Percentiles rank a stretch among this genome's conserved stretches.
phyloP scores from a whole-genome alignment of 2,329 filamentous ascomycete genomes.

The Aspergillus vadensis region DNA sequence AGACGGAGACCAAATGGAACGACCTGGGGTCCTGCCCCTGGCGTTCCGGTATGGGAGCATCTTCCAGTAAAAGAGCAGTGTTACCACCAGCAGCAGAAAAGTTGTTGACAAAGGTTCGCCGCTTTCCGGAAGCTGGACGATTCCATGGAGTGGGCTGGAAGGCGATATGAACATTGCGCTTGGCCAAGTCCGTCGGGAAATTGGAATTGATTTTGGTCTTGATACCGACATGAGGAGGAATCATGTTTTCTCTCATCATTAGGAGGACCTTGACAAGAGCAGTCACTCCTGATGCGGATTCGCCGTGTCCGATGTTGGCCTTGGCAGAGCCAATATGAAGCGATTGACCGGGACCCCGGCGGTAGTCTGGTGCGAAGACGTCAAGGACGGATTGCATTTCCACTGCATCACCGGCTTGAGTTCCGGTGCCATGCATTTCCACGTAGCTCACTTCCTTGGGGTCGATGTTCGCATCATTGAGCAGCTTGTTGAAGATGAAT shows the following conservation, averaged over 20 bases:
- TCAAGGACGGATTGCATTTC: slow-evolving; percentile 79
- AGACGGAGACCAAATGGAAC: slow-evolving; percentile 60
- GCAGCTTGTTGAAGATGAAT: slow-evolving; percentile 67
- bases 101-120: slow-evolving; percentile 62
- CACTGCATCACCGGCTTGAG: slow-evolving; percentile 75
- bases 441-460: slow-evolving; percentile 79
- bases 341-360: slow-evolving; percentile 37
- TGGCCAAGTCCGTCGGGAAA: slow-evolving; percentile 47
- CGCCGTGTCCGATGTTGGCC: slow-evolving; percentile 65
- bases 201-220: slow-evolving; percentile 49
- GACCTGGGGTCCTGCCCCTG: slow-evolving; percentile 53
- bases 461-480: slow-evolving; percentile 73
- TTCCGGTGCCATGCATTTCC: slow-evolving; percentile 89
- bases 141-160: slow-evolving; percentile 50
- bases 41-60: slow-evolving; percentile 50
- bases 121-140: slow-evolving; percentile 30
- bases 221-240: slow-evolving; percentile 39
- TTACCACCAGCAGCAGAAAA: slow-evolving; percentile 73
- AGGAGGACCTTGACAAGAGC: slow-evolving; percentile 41
- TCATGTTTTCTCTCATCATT: slow-evolving; percentile 40
- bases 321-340: slow-evolving; percentile 66
- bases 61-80: slow-evolving; percentile 66
- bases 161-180: slow-evolving; percentile 48
- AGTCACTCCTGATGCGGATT: slow-evolving; percentile 61
- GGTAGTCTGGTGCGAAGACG: slow-evolving; percentile 60